These are phyloP conservation scores for Hymenoscyphus fructigenus DNA, from an alignment of 2,329 filamentous ascomycete genomes.

Conservation along the genomic window DNA sequence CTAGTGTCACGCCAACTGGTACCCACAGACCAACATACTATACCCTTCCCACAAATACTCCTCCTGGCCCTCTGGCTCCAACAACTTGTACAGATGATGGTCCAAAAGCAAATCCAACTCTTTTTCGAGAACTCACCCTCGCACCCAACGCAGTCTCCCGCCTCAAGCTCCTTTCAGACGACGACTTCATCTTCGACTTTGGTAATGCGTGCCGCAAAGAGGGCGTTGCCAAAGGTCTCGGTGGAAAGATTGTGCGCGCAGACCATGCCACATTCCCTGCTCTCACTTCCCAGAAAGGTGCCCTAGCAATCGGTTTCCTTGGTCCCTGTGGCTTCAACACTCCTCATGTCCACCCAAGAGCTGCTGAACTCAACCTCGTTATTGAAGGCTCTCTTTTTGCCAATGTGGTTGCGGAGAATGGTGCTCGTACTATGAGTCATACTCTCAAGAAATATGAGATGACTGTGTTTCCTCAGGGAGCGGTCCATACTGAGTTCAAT, in stretches of 20 bases:
- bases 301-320: slow-evolving; percentile 51
- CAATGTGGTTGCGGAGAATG: slow-evolving; percentile 53
- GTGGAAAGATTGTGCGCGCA: slow-evolving; percentile 49
- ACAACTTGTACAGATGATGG: background rate
- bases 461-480: slow-evolving; percentile 54
- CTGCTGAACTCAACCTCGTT: slow-evolving; percentile 52
- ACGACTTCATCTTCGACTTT: slow-evolving; percentile 53
- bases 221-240: slow-evolving; percentile 39
- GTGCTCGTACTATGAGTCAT: slow-evolving; percentile 43
- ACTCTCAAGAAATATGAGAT: slow-evolving; percentile 46
- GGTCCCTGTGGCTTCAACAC: slow-evolving; percentile 55
- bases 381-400: slow-evolving; percentile 48
- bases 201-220: slow-evolving; percentile 29
- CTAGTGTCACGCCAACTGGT: background rate
- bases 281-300: slow-evolving; percentile 49
- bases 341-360: slow-evolving; percentile 54
- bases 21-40: background rate
- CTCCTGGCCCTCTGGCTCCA: background rate
- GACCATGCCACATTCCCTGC: slow-evolving; percentile 57
- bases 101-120: background rate
- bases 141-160: slow-evolving; percentile 43
- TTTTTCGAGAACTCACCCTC: slow-evolving; percentile 24
- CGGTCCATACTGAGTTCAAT: slow-evolving; percentile 56
- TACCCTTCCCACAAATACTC: background rate
- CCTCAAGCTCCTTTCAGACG: slow-evolving; percentile 42